phyloP scores from a whole-genome alignment of 306 rosid genomes.

The Vigna reflexopilosa region DNA sequence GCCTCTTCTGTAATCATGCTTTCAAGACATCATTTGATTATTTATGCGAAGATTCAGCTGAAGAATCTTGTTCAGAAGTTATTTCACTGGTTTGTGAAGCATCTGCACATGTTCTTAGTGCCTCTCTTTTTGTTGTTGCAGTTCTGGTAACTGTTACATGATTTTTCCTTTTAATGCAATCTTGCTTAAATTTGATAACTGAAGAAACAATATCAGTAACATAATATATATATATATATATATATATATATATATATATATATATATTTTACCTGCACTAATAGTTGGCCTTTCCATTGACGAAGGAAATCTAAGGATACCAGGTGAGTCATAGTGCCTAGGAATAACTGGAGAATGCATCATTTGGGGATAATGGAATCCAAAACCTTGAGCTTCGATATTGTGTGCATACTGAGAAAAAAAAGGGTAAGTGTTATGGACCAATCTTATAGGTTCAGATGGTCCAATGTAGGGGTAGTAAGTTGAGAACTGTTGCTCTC shows the following conservation, averaged over 20 bases:
- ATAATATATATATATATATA: no score
- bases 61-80: conserved; percentile 60
- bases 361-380: conserved; percentile 66
- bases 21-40: conserved; percentile 19
- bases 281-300: conserved; percentile 48
- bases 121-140: conserved; percentile 43
- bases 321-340: conserved; percentile 56
- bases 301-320: conserved; percentile 68
- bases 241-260: no score
- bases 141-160: conserved; percentile 55
- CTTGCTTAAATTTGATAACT: not conserved
- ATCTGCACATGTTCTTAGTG: conserved; percentile 31
- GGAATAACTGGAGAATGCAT: conserved; percentile 64
- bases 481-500: conserved; percentile 70
- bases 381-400: conserved; percentile 62
- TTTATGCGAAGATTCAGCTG: conserved; percentile 40
- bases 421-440: conserved; percentile 64
- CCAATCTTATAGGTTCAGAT: conserved; percentile 61
- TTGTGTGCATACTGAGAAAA: conserved; percentile 60
- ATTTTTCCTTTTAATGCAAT: conserved; percentile 16
- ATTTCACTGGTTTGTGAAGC: conserved; percentile 52
- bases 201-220: not conserved
- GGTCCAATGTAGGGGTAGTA: conserved; percentile 57
- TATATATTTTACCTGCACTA: conserved; percentile 43
- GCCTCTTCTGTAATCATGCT: conserved; percentile 30